Conservation (phyloP, 768 basidiomycete species). For the Tricholoma saponaceum region DNA sequence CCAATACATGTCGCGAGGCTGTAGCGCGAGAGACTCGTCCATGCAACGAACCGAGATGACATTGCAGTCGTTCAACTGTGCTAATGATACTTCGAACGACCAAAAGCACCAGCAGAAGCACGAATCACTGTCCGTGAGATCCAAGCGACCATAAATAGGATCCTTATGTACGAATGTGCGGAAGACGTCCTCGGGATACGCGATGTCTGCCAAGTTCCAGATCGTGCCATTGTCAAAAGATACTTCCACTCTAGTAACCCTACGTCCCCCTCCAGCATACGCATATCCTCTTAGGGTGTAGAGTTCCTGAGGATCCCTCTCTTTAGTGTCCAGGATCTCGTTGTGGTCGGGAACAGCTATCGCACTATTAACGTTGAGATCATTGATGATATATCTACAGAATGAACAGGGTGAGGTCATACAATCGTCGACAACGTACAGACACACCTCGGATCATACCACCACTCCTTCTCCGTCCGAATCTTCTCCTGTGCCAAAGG, state of each 20-base stretch:
- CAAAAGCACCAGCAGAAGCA: constrained; percentile 66
- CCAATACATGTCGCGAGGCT: constrained; percentile 56
- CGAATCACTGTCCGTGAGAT: constrained; percentile 43
- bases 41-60: constrained; percentile 47
- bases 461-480: constrained; percentile 47
- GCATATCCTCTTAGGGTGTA: constrained; percentile 55
- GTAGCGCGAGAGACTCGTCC: constrained; percentile 48
- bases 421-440: constrained; percentile 16
- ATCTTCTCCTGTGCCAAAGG: constrained; percentile 49
- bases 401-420: constrained; percentile 5
- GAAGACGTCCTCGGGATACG: constrained; percentile 44
- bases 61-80: constrained; percentile 27
- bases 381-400: constrained; percentile 38
- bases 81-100: constrained; percentile 34
- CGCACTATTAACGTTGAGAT: constrained; percentile 57
- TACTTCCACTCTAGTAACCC: constrained; percentile 55
- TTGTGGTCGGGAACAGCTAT: constrained; percentile 54
- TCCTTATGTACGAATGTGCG: constrained; percentile 32
- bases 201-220: constrained; percentile 40
- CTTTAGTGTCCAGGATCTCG: constrained; percentile 27
- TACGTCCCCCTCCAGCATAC: constrained; percentile 56
- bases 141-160: constrained; percentile 44
- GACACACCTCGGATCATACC: constrained; percentile 40
- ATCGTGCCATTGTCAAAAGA: constrained; percentile 48
- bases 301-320: neutral